Conservation (phyloP, 495 filamentous ascomycete species). For the Usnea hakonensis region DNA sequence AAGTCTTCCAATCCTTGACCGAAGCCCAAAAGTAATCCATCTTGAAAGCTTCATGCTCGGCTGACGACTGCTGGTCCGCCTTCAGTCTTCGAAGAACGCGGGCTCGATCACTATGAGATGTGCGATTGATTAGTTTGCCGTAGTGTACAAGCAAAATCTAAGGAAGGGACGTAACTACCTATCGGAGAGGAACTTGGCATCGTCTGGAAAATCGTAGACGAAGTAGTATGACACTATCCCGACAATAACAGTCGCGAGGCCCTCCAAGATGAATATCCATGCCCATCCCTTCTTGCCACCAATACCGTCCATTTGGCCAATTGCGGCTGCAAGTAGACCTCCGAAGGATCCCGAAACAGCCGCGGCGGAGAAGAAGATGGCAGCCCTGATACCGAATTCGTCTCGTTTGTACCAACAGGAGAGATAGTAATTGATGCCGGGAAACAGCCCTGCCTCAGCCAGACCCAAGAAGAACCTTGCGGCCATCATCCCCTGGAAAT, state of each 20-base stretch:
- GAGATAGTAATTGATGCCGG: conserved; percentile 81
- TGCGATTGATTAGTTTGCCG: no score
- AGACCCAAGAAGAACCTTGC: no score
- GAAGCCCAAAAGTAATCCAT: conserved; percentile 67
- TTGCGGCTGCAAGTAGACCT: conserved; percentile 72
- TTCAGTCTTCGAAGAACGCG: conserved; percentile 68
- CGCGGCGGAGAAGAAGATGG: conserved; percentile 88
- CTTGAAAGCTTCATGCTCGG: conserved; percentile 72
- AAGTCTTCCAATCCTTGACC: conserved; percentile 85
- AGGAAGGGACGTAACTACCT: no score
- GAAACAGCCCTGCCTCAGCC: conserved; percentile 57
- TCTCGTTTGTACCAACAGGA: conserved; percentile 79
- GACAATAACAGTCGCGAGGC: conserved; percentile 64
- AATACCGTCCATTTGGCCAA: conserved; percentile 64
- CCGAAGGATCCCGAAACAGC: conserved; percentile 81
- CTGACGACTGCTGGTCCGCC: conserved; percentile 67
- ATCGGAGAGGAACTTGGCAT: conserved; percentile 67
- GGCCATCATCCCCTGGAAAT: conserved; percentile 72
- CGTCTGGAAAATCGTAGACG: conserved; percentile 83
- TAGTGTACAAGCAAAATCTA: no score
- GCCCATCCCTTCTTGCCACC: conserved; percentile 64
- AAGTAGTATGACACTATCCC: conserved; percentile 73
- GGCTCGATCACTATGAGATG: conserved; percentile 61
- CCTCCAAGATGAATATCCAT: conserved; percentile 82
- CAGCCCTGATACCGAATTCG: conserved; percentile 70